Evolutionary conservation across 306 rosid genomes (phyloP), one percentile per base, ranked within the genome.

Genomic region (Sphenostylis stenocarpa): DNA sequence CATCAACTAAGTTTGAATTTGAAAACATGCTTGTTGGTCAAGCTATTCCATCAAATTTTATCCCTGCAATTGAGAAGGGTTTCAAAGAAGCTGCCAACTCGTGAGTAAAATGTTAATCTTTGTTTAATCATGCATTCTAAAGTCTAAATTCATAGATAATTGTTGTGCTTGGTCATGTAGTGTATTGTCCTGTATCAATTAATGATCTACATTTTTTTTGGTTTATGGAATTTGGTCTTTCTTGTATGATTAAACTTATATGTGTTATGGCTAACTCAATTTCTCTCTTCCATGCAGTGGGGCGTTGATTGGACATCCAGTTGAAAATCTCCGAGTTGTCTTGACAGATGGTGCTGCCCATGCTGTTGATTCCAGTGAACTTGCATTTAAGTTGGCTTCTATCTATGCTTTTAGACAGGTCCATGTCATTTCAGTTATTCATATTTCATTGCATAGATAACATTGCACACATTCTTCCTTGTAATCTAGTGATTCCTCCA

Each of bases 351-450:
- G 99, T 67, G 97, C 99, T 84, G 81, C 99, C 41, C 99, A 92
- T 79, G 85, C 97, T 51, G 99, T 95, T 86, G 97, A 95, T 89
- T 95, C 97, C 77, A 95, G 97, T 78, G 99, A 95, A 86, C 99
- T 95, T 85, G 99, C 99, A 20, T 95, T 95, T 85, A 95, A 95
- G 88, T 70, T 95, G 77, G 99, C 99, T 21, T 77, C 99, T 67
- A 95, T 95, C 67, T 95, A 95, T 86, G 99, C 99, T 49, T 95
- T 95, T 74, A 92, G 99, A 95, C 87, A 90, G 97, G 99, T 92
- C 56, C 26, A 53, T 82, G 16, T 55, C 23, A 20, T 44, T 62
- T 77, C 70, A 77, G 24, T 72, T 47, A 24, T 64, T 76, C 72
- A 36, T 72, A 21, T 39, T 64, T 34, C 49, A 31, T 45, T 68